Evolutionary conservation across 208 protist species (phyloP), one percentile per base, ranked within the genome.

Genomic region (Acanthamoeba royreba): DNA sequence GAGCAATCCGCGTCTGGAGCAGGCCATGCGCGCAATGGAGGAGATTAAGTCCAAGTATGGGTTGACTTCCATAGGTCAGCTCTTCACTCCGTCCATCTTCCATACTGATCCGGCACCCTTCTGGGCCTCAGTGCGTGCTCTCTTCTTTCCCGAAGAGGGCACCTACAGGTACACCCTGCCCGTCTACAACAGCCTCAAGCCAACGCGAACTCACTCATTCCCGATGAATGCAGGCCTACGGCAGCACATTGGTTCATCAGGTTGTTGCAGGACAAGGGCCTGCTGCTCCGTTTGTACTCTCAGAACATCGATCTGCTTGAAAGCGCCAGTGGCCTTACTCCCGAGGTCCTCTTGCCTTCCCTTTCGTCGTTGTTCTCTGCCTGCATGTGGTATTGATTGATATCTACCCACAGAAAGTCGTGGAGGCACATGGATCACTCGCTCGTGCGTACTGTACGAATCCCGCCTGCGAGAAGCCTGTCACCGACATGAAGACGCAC

Each of bases 301-400:
- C 99, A 99, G 91, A 99, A 99, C 96, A 99, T 99, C 92, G 99
- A 99, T 91, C 97, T 96, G 0, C 96, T 99, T 1, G 98, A 99
- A 91, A 55, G 93, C 58, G 92, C 93, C 0, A 97, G 98, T 1
- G 98, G 98, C 0, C 77, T 99, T 42, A 22, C 15, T 9, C 33
- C 40, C 72, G 33, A 83, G 40, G 72, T 49, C 15, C 40, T 74
- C 40, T 42, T 46, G 33, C 5, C 9, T 7, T 42, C 72, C 72
- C 72, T 17, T 47, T 7, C 17, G 19, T 83, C 5, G 7, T 15
- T 15, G 11, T 15, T 13, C n/a, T 33, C 8, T 13, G 1, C 95
- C 81, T 85, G 28, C 83, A 17, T 69, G 11, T 13, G n/a, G 22
- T 69, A 25, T 8, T 28, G n/a, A 25, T 33, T 28, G n/a, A 25